Conservation (phyloP, 1,139 yeast species). For the Candida sp. region DNA sequence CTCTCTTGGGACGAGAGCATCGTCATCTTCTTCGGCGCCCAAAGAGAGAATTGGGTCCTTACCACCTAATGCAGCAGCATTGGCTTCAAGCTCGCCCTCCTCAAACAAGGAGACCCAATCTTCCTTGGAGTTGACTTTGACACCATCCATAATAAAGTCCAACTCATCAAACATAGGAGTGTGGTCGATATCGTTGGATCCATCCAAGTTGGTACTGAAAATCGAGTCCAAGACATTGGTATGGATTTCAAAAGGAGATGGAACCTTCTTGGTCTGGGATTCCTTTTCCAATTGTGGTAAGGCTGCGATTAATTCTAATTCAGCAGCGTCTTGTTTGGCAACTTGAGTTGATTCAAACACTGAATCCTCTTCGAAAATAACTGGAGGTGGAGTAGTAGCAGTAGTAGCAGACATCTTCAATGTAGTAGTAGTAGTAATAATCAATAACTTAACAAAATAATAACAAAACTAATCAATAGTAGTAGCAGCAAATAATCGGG, state of each 20-base stretch:
- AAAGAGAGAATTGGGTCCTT: slow-evolving; percentile 14
- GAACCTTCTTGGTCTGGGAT: slow-evolving; percentile 12
- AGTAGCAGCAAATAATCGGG: slow-evolving; percentile 3
- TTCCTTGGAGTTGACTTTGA: slow-evolving; percentile 48
- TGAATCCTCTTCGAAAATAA: slow-evolving; percentile 26
- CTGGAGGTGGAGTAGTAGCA: slow-evolving; percentile 9
- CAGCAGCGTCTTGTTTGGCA: slow-evolving; percentile 9
- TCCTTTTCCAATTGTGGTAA: slow-evolving; percentile 10
- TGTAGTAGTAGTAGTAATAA: slow-evolving; percentile 6
- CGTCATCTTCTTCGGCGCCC: slow-evolving; percentile 12
- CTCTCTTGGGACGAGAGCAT: slow-evolving; percentile 24
- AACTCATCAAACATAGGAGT: slow-evolving; percentile 73
- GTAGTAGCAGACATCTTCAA: slow-evolving; percentile 30
- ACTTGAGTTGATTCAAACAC: slow-evolving; percentile 27
- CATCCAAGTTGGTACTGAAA: slow-evolving; percentile 53
- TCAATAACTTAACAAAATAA: background rate
- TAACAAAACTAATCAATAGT: slow-evolving; percentile 9
- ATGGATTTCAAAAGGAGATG: slow-evolving; percentile 56
- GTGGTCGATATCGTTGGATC: slow-evolving; percentile 40
- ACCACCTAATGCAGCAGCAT: background rate
- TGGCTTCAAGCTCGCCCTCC: slow-evolving; percentile 18
- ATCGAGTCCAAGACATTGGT: slow-evolving; percentile 66
- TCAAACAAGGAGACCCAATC: slow-evolving; percentile 73
- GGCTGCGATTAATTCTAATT: slow-evolving; percentile 9
- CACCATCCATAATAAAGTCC: slow-evolving; percentile 50